Evolutionary conservation across 2,329 filamentous ascomycete genomes (phyloP).

Genomic region (Fusarium gaditjirri): DNA sequence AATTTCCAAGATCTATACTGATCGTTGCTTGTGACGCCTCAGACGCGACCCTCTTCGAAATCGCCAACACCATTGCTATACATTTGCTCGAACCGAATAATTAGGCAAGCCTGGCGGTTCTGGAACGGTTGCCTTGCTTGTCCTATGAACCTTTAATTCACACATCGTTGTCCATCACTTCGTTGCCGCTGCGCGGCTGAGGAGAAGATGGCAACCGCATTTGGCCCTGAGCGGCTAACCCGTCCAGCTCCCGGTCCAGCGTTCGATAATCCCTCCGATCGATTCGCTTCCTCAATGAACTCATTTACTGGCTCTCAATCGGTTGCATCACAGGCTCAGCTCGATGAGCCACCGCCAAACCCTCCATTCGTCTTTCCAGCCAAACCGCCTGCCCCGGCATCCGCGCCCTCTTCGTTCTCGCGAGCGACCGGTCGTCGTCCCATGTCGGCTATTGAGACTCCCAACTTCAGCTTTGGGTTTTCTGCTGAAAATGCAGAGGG

Average conservation of each 20-base stretch:
- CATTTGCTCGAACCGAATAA: slow-evolving; percentile 9
- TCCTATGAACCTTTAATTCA: slow-evolving; percentile 54
- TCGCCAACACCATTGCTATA: slow-evolving; percentile 2
- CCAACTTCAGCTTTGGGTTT: slow-evolving; percentile 46
- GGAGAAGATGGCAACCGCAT: slow-evolving; percentile 56
- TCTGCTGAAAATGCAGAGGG: slow-evolving; percentile 46
- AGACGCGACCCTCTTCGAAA: slow-evolving; percentile 25
- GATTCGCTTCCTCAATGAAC: slow-evolving; percentile 38
- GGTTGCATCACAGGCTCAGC: slow-evolving; percentile 20
- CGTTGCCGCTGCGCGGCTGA: slow-evolving; percentile 62
- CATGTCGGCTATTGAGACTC: slow-evolving; percentile 63
- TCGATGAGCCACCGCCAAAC: slow-evolving; percentile 62
- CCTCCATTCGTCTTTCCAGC: slow-evolving; percentile 73
- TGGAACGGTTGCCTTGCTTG: slow-evolving; percentile 13
- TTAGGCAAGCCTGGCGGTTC: slow-evolving; percentile 16
- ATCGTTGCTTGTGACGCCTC: slow-evolving; percentile 32
- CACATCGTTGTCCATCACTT: slow-evolving; percentile 54
- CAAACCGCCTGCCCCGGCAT: slow-evolving; percentile 56
- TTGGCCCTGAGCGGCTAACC: slow-evolving; percentile 51
- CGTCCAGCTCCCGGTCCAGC: slow-evolving; percentile 43
- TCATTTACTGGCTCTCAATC: slow-evolving; percentile 29
- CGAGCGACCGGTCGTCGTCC: slow-evolving; percentile 62
- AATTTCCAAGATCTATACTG: slow-evolving; percentile 33
- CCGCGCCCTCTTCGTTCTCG: slow-evolving; percentile 60
- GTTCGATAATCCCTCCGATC: slow-evolving; percentile 42